Base-by-base conservation (phyloP, 164 flowering plant genomes). In the Tinospora cordifolia region DNA sequence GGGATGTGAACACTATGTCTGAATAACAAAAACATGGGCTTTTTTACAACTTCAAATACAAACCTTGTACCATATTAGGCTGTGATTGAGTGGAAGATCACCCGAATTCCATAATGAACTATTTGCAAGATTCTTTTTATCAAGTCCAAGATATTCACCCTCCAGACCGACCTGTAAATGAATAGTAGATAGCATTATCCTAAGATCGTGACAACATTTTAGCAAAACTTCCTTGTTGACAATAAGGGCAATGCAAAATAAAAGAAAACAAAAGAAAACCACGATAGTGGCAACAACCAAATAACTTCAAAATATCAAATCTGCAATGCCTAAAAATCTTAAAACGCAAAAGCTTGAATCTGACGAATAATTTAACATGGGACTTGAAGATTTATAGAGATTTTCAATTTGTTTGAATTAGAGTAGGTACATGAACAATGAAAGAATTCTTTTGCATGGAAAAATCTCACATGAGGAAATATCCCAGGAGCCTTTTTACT, bases 61-160 rank as follows among this genome's bases (percentile, higher is more conserved):
- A 74, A 85, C 88, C 86, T 85, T 85, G 79, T 87, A 85, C 88
- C 90, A 87, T 73, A 81, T 85, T 60, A 87, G 71, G 69, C 82
- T 83, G 72, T 79, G 76, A 51, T 84, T 85, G 30, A 71, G 62
- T 27, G 88, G 86, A 9, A 70, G 1, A 41, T n/a, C 24, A 60
- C 83, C 86, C 3, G 70, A 66, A 46, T 60, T 74, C 91, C 89
- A 87, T 21, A 83, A 38, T 0, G 85, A 78, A 76, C 84, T 82
- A 74, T 83, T 83, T 49, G 83, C 84, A 38, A 69, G 79, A 68
- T 77, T 77, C 2, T 63, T 36, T 25, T 78, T 78, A 51, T 80
- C 71, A 58, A 87, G 87, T 34, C 85, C 85, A 17, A 87, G 76
- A 63, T 49, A 68, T 75, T 87, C 89, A 25, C 89, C 88, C 75